These are phyloP conservation scores for Aphanomyces invadans DNA, from an alignment of 352 stramenopile species.

Conservation along the genomic window DNA sequence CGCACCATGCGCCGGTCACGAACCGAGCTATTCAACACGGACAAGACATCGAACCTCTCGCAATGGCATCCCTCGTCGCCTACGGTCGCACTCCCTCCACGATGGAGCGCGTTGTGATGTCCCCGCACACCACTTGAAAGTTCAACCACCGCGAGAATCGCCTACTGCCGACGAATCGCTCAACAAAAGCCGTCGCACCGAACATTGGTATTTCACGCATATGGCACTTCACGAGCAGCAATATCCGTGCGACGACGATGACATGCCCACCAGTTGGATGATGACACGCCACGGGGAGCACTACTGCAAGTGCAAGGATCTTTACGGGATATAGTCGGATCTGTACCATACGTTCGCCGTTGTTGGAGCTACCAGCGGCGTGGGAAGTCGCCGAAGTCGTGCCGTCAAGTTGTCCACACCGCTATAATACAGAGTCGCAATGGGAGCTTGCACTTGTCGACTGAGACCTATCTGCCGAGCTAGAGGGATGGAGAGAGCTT, in stretches of 20 bases:
- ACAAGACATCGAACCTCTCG: background rate
- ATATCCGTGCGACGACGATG: background rate
- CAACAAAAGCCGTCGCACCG: background rate
- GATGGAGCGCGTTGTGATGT: background rate
- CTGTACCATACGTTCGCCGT: background rate
- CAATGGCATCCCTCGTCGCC: background rate
- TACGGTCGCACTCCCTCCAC: background rate
- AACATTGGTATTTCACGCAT: background rate
- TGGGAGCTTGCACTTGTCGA: background rate
- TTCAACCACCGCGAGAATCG: background rate
- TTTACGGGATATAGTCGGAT: background rate
- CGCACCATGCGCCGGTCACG: background rate
- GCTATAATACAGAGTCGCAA: background rate
- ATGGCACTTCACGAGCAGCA: background rate
- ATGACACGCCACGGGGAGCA: background rate
- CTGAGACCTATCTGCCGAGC: background rate
- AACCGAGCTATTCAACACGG: background rate
- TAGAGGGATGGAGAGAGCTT: background rate
- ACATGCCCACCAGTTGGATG: background rate
- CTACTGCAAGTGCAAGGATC: background rate
- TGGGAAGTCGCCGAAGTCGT: background rate
- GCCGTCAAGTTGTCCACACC: background rate
- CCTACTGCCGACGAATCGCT: background rate
- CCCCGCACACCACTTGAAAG: background rate
- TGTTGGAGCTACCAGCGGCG: background rate